phyloP scores from a whole-genome alignment of 1,139 yeast genomes.

The Komagataea norvegica region DNA sequence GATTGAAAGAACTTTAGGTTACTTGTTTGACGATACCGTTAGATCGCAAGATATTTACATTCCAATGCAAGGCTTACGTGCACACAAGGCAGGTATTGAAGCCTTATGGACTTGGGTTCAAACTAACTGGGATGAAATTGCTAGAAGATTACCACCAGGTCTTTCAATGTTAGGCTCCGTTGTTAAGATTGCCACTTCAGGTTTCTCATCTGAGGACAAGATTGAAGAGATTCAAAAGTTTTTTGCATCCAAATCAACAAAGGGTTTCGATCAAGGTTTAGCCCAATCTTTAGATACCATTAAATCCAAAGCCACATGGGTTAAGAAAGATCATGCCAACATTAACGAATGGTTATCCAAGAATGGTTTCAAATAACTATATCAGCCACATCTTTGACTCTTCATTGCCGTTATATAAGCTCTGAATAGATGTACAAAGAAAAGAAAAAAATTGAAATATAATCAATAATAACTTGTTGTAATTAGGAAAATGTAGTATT shows the following conservation, averaged over 20 bases:
- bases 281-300: constrained; percentile 69
- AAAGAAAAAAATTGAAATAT: no score
- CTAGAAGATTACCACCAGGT: constrained; percentile 72
- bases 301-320: constrained; percentile 60
- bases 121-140: constrained; percentile 65
- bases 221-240: constrained; percentile 54
- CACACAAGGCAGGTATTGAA: constrained; percentile 54
- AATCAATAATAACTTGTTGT: no score
- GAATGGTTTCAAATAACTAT: constrained; percentile 30
- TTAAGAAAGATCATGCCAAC: constrained; percentile 52
- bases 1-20: constrained; percentile 54
- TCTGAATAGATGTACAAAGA: no score
- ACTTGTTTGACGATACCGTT: constrained; percentile 61
- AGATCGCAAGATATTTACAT: constrained; percentile 81
- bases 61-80: constrained; percentile 68
- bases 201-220: constrained; percentile 60
- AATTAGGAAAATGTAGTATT: no score
- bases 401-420: no score
- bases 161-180: constrained; percentile 74
- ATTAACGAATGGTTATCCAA: constrained; percentile 50
- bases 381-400: neutral
- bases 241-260: constrained; percentile 55
- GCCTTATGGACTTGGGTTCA: constrained; percentile 76
- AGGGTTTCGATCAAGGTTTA: constrained; percentile 69
- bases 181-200: constrained; percentile 55